Base-by-base conservation (phyloP, 768 basidiomycete genomes). In the Boletus sensibilis region DNA sequence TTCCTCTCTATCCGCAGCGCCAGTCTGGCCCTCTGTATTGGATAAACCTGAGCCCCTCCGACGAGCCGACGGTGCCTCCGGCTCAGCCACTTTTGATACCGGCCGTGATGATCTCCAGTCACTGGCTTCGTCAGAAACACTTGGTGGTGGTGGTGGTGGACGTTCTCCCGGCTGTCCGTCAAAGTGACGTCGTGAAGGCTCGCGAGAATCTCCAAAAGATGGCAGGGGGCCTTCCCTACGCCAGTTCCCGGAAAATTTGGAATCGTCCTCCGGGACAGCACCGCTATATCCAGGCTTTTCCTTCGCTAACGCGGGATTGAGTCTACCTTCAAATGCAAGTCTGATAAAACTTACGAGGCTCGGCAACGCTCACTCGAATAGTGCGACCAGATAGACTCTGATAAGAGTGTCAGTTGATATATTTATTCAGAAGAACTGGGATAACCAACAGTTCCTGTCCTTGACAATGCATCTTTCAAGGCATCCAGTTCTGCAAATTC, bases 361-460 rank as follows among this genome's bases (percentile, higher is more conserved):
- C 97, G 10, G 97, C 97, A 45, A 99, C 97, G 71, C 88, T 94
- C 56, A 98, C 87, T 56, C 97, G 83, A 59, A 99, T 78, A 20
- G 80, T 84, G 56, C 97, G 82, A 23, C 92, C 91, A 21, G 86
- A 83, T 45, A 98, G 78, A 61, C 70, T 78, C 86, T 94, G 59
- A 38, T 7, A 46, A 33, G 13, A 45, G 50, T 3, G 20, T 60
- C 39, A 50, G 42, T 13, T n/a, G 33, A 27, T 16, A 14, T 12
- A 46, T 29, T 9, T 29, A 23, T 23, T 12, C 2, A 16, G 9
- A 53, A 50, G 20, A n/a, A 23, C 25, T 14, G 31, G 25, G 35
- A 18, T 31, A 73, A 59, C 90, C 68, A 58, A 93, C 92, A 31
- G 80, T 71, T 52, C 89, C 90, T 25, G 78, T 82, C 74, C 84